These are phyloP conservation scores for Pezicula neosporulosa DNA, from an alignment of 2,329 filamentous ascomycete species.

Conservation along the genomic window DNA sequence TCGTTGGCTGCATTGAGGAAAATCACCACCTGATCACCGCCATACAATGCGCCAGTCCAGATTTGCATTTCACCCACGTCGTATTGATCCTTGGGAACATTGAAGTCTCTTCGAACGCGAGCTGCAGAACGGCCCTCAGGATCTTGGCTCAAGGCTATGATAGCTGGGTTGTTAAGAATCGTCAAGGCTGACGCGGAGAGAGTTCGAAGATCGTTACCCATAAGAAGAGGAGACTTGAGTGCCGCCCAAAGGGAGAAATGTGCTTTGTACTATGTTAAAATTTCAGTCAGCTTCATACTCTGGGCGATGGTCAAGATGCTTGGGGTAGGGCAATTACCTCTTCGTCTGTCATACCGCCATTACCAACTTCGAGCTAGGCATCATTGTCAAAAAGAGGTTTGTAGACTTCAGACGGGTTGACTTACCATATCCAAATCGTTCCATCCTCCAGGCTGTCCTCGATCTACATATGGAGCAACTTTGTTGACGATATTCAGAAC, in stretches of 20 bases:
- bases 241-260: slow-evolving; percentile 20
- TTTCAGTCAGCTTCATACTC: neutral
- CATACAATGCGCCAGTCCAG: slow-evolving; percentile 4
- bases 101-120: slow-evolving; percentile 4
- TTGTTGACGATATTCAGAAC: slow-evolving; percentile 16
- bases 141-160: slow-evolving; percentile 20
- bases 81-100: slow-evolving; percentile 2
- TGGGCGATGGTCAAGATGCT: slow-evolving; percentile 4
- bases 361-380: slow-evolving; percentile 15
- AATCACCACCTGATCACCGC: slow-evolving; percentile 35
- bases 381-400: neutral
- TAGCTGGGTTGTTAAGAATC: slow-evolving; percentile 18
- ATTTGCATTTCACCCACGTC: neutral
- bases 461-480: slow-evolving; percentile 14
- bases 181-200: slow-evolving; percentile 10
- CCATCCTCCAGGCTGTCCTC: slow-evolving; percentile 18
- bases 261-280: slow-evolving; percentile 11
- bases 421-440: slow-evolving; percentile 18
- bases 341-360: slow-evolving; percentile 18
- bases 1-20: slow-evolving; percentile 41
- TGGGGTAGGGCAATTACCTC: slow-evolving; percentile 19
- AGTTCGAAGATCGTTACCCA: slow-evolving; percentile 16
- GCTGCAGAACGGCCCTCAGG: slow-evolving; percentile 8
- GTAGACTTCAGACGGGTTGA: neutral
- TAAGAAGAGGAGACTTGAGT: slow-evolving; percentile 16